Conservation (phyloP, 1,284 basidiomycete genomes). For the Irpex sp. region DNA sequence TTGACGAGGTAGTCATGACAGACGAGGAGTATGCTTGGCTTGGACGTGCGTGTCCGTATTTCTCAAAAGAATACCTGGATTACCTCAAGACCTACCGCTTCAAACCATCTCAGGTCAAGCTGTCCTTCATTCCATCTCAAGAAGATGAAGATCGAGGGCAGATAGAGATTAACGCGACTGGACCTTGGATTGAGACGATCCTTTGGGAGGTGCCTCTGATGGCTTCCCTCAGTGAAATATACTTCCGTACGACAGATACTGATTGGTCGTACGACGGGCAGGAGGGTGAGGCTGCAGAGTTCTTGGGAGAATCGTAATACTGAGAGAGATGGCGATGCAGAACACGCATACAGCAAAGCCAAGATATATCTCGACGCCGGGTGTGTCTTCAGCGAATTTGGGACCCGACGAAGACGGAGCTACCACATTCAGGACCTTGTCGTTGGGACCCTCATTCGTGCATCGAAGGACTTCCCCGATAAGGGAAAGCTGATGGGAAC, state of each 20-base stretch:
- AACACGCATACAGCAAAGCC: conserved; percentile 68
- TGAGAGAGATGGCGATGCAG: conserved; percentile 17
- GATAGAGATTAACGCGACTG: conserved; percentile 70
- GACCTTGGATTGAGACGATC: conserved; percentile 87
- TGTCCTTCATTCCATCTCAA: conserved; percentile 58
- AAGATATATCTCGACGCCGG: conserved; percentile 59
- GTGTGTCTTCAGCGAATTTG: conserved; percentile 88
- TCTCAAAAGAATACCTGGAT: conserved; percentile 69
- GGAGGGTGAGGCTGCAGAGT: conserved; percentile 42
- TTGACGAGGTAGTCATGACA: conserved; percentile 60
- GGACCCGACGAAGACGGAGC: conserved; percentile 84
- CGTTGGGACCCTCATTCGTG: conserved; percentile 63
- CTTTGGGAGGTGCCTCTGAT: conserved; percentile 96
- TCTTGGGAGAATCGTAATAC: neutral
- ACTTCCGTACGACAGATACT: conserved; percentile 64
- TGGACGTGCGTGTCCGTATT: conserved; percentile 66
- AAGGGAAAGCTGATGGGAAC: conserved; percentile 74
- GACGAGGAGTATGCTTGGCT: conserved; percentile 70
- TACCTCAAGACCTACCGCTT: conserved; percentile 74
- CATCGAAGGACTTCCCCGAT: conserved; percentile 44
- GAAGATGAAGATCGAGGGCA: conserved; percentile 53
- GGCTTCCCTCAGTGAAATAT: conserved; percentile 80
- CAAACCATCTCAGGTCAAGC: conserved; percentile 74
- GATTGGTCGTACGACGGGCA: conserved; percentile 86
- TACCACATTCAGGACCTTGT: conserved; percentile 79